Percentiles rank a stretch among this genome's conserved stretches.
Evolutionary conservation across 2,329 filamentous ascomycete genomes (phyloP).

Genomic region (Arthrinium phaeospermum): DNA sequence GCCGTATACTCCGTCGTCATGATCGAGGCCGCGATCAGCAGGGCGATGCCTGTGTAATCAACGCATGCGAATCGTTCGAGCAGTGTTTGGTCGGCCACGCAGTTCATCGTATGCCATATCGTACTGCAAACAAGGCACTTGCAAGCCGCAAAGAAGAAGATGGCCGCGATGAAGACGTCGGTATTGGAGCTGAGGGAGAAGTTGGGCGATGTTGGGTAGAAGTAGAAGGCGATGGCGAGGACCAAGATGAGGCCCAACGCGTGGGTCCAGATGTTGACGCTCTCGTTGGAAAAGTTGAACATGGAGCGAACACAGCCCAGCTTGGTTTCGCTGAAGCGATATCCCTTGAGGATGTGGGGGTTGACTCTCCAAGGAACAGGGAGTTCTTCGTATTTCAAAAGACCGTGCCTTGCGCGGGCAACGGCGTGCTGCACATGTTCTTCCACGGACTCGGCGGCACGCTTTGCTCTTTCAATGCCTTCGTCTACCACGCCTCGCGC

Average conservation of each 20-base stretch:
- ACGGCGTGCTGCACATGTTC: constrained; percentile 85
- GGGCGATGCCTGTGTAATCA: constrained; percentile 96
- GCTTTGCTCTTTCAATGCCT: constrained; percentile 80
- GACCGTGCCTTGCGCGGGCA: constrained; percentile 72
- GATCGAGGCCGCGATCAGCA: constrained; percentile 94
- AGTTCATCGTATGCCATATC: constrained; percentile 99
- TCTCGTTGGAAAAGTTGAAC: constrained; percentile 87
- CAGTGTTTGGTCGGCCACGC: constrained; percentile 85
- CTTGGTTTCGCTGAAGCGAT: constrained; percentile 92
- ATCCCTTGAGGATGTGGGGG: constrained; percentile 88
- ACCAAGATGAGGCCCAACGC: constrained; percentile 87
- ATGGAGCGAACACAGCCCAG: constrained; percentile 82
- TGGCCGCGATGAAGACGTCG: constrained; percentile 87
- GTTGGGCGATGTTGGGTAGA: constrained; percentile 87
- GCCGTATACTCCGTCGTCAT: constrained; percentile 98
- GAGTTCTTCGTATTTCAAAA: constrained; percentile 88
- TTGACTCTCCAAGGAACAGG: constrained; percentile 94
- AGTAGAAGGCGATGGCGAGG: constrained; percentile 89
- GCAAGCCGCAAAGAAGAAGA: constrained; percentile 96
- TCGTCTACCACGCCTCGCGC: constrained; percentile 81
- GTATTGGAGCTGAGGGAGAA: constrained; percentile 86
- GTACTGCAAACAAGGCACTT: constrained; percentile 95
- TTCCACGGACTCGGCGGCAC: constrained; percentile 81
- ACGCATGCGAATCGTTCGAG: constrained; percentile 97
- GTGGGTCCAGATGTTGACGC: constrained; percentile 98